phyloP scores from a whole-genome alignment of 2,329 filamentous ascomycete genomes.

The Teratosphaeria zuluensis region DNA sequence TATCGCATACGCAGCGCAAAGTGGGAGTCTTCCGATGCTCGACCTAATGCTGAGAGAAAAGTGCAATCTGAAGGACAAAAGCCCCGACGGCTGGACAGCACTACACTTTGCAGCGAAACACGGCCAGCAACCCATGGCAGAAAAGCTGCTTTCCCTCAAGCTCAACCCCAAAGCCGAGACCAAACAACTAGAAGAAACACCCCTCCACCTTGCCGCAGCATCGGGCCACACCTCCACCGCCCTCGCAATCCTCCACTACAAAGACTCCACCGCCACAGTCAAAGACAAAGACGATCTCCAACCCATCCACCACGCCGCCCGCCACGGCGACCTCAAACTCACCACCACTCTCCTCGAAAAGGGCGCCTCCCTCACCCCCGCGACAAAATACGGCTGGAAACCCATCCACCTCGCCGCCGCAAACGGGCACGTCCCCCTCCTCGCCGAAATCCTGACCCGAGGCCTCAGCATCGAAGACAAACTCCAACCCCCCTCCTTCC shows the following conservation, averaged over 20 bases:
- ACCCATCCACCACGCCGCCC: constrained; percentile 11
- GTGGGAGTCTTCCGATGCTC: constrained; percentile 13
- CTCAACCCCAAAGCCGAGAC: constrained; percentile 9
- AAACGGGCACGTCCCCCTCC: constrained; percentile 8
- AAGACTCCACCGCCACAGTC: constrained; percentile 8
- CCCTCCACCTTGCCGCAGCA: constrained; percentile 10
- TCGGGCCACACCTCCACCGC: constrained; percentile 4
- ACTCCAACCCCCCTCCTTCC: constrained; percentile 9
- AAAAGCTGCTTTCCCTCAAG: constrained; percentile 7
- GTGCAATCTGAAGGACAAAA: constrained; percentile 8
- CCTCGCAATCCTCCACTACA: constrained; percentile 6
- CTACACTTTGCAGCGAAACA: constrained; percentile 10
- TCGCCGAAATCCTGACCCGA: constrained; percentile 9
- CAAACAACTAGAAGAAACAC: constrained; percentile 8
- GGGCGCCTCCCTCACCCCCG: constrained; percentile 7
- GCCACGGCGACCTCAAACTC: constrained; percentile 9
- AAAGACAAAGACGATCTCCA: constrained; percentile 9
- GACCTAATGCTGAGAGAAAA: constrained; percentile 8
- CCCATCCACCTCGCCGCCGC: constrained; percentile 13
- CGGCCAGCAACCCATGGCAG: constrained; percentile 9
- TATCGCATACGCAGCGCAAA: constrained; percentile 9
- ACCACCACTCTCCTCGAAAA: constrained; percentile 5
- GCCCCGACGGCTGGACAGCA: constrained; percentile 9
- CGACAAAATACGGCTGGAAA: constrained; percentile 12
- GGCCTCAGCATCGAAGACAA: constrained; percentile 11